These are phyloP conservation scores for Melaleuca quinquenervia DNA, from an alignment of 345 rosid genomes.

Conservation along the genomic window DNA sequence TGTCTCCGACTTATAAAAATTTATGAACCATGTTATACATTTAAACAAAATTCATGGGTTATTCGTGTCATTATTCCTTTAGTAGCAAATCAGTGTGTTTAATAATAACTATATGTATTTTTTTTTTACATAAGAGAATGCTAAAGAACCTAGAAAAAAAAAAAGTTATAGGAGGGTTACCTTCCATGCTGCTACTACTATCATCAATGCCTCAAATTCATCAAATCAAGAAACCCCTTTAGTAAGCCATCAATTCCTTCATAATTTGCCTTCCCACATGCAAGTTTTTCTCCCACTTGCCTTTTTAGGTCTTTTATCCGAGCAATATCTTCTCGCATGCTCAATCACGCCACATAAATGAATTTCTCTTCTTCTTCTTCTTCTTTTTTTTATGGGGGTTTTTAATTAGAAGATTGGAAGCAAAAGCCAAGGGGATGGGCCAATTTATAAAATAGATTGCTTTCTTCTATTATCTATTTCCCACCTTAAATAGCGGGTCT, in stretches of 20 bases:
- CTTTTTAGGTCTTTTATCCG: background rate
- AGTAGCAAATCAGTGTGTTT: no score
- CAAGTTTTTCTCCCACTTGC: background rate
- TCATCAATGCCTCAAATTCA: background rate
- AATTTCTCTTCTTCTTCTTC: background rate
- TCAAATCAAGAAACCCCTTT: background rate
- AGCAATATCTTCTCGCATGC: background rate
- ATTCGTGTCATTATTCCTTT: no score
- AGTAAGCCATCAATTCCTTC: background rate
- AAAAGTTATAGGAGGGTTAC: background rate
- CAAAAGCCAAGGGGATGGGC: background rate
- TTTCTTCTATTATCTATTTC: background rate
- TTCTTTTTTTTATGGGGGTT: background rate
- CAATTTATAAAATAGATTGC: background rate
- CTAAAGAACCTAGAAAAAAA: background rate
- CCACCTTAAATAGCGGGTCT: background rate
- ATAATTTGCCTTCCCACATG: background rate
- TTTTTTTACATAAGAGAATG: no score
- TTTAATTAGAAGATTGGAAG: background rate
- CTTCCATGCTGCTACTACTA: background rate
- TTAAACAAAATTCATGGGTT: no score
- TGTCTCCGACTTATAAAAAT: no score
- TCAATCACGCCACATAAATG: background rate
- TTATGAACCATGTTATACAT: no score
- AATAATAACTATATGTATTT: no score